phyloP scores from a whole-genome alignment of 73 alveolate genomes.

The Paramecium sexaurelia region DNA sequence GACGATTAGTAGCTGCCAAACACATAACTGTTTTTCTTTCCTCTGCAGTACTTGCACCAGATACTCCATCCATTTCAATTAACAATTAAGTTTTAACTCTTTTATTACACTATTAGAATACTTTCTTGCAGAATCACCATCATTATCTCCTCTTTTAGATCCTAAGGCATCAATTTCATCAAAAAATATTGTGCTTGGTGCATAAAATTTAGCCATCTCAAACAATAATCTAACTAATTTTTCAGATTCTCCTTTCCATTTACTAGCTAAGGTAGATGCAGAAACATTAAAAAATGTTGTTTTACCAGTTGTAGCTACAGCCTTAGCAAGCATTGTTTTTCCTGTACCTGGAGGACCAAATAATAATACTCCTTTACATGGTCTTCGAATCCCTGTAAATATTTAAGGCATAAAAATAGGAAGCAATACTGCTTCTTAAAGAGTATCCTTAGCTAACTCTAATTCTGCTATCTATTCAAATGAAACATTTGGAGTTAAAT shows the following conservation, averaged over 20 bases:
- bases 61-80: conserved; percentile 91
- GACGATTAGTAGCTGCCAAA: conserved; percentile 90
- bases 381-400: conserved; percentile 96
- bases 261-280: conserved; percentile 95
- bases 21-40: conserved; percentile 84
- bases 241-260: conserved; percentile 99
- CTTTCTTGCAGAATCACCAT: conserved; percentile 83
- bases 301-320: conserved; percentile 92
- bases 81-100: conserved; percentile 83
- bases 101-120: background rate
- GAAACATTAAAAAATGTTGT: conserved; percentile 96
- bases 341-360: conserved; percentile 99
- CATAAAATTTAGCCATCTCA: conserved; percentile 97
- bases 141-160: conserved; percentile 84
- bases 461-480: conserved; percentile 99
- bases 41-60: conserved; percentile 65
- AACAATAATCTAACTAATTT: conserved; percentile 93
- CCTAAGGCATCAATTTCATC: conserved; percentile 98
- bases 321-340: conserved; percentile 98
- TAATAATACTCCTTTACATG: conserved; percentile 95
- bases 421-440: conserved; percentile 95
- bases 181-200: conserved; percentile 97
- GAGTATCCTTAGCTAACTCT: conserved; percentile 94
- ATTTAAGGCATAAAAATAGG: conserved; percentile 97
- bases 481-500: conserved; percentile 80